These are phyloP conservation scores for Colletotrichum salicis DNA, from an alignment of 2,329 filamentous ascomycete genomes.

Conservation along the genomic window DNA sequence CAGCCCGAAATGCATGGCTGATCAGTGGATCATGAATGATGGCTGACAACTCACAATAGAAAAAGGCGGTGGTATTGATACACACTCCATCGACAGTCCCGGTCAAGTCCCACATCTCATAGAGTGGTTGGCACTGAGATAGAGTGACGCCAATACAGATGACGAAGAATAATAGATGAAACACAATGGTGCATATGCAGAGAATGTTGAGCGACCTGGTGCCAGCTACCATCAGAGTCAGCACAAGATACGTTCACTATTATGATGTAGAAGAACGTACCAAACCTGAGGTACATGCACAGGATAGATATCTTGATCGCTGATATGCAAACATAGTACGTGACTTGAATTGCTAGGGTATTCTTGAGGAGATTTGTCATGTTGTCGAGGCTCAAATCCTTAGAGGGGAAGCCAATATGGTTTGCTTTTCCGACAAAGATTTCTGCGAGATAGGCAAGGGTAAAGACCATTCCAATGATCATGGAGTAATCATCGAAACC, in stretches of 20 bases:
- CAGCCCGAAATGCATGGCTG: neutral
- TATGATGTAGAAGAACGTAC: conserved; percentile 39
- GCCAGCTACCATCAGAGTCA: conserved; percentile 30
- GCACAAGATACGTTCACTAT: neutral
- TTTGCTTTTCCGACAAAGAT: conserved; percentile 37
- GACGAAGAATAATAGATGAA: conserved; percentile 54
- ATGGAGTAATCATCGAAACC: conserved; percentile 39
- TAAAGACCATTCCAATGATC: conserved; percentile 26
- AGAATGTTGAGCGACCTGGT: conserved; percentile 42
- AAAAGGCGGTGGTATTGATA: conserved; percentile 53
- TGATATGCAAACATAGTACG: conserved; percentile 53
- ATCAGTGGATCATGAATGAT: neutral
- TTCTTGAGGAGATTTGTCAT: conserved; percentile 41
- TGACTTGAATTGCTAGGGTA: conserved; percentile 50
- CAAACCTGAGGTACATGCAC: conserved; percentile 57
- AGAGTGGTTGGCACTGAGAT: conserved; percentile 53
- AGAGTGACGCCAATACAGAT: conserved; percentile 51
- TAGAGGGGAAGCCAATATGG: conserved; percentile 37
- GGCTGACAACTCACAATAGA: conserved; percentile 47
- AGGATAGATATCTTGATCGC: conserved; percentile 57
- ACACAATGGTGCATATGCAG: conserved; percentile 48
- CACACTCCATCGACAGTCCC: conserved; percentile 47
- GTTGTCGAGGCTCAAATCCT: conserved; percentile 35
- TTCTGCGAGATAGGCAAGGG: conserved; percentile 37
- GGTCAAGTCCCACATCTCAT: conserved; percentile 54